phyloP scores from a whole-genome alignment of 805 yeast genomes.

The Candida vaughaniae region DNA sequence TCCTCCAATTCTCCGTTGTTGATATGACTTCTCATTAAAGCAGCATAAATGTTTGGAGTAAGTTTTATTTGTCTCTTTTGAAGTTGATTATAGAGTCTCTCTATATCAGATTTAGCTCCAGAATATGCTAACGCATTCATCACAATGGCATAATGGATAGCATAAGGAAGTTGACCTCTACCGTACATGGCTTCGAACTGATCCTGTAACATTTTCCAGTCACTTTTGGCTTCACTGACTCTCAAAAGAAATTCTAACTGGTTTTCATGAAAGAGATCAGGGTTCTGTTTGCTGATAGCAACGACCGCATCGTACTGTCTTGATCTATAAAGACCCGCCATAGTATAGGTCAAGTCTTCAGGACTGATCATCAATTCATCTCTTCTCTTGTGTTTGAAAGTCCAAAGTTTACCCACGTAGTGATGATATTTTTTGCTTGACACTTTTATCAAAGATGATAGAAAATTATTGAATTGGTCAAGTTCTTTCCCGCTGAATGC shows the following conservation, averaged over 20 bases:
- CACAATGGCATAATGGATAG: conserved; percentile 57
- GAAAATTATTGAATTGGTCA: conserved; percentile 5
- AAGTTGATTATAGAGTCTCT: conserved; percentile 49
- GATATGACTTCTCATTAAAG: conserved; percentile 45
- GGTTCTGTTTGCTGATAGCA: conserved; percentile 33
- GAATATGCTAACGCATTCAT: conserved; percentile 56
- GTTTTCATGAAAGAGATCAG: conserved; percentile 42
- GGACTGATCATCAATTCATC: background rate
- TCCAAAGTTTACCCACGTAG: conserved; percentile 7
- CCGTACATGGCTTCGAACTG: conserved; percentile 59
- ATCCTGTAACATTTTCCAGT: conserved; percentile 55
- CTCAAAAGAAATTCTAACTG: conserved; percentile 50
- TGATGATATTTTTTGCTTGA: conserved; percentile 5
- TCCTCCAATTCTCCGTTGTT: conserved; percentile 33
- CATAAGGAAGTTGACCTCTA: conserved; percentile 51
- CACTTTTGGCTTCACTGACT: conserved; percentile 43
- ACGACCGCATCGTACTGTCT: conserved; percentile 21
- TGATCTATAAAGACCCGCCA: conserved; percentile 26
- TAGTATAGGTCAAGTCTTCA: conserved; percentile 28
- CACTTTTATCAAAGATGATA: conserved; percentile 9
- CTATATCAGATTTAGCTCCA: conserved; percentile 50
- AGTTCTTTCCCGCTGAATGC: too few relatives aligned
- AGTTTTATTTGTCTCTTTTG: conserved; percentile 48
- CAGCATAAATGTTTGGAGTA: conserved; percentile 38
- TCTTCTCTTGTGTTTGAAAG: conserved; percentile 1